phyloP scores from a whole-genome alignment of 768 basidiomycete genomes.

The Boletus reticuloceps region DNA sequence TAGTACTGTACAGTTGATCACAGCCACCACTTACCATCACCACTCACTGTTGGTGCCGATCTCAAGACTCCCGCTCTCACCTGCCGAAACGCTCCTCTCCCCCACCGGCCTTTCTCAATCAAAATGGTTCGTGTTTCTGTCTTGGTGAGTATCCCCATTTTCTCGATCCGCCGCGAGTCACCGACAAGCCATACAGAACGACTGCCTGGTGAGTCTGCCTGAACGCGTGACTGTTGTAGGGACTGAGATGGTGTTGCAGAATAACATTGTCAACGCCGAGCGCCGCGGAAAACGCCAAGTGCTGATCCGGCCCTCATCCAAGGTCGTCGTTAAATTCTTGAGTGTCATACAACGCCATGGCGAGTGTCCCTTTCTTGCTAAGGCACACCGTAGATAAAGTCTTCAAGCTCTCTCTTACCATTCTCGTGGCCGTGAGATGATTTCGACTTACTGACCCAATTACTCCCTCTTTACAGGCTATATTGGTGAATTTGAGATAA shows the following conservation, averaged over 20 bases:
- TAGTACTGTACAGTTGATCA: constrained; percentile 25
- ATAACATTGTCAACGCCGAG: constrained; percentile 99
- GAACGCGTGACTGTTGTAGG: not conserved
- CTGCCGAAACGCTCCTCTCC: not conserved
- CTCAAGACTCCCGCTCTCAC: not conserved
- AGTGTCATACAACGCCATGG: constrained; percentile 99
- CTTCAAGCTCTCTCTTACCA: not conserved
- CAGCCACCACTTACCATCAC: constrained; percentile 18
- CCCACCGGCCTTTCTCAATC: constrained; percentile 5
- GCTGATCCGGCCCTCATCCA: constrained; percentile 93
- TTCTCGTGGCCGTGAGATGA: not conserved
- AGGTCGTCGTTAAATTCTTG: constrained; percentile 97
- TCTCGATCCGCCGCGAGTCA: not conserved
- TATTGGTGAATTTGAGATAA: constrained; percentile 97
- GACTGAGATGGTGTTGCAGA: constrained; percentile 41
- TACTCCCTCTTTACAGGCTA: constrained; percentile 57
- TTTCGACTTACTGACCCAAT: not conserved
- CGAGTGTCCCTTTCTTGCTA: constrained; percentile 37
- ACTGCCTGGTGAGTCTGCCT: constrained; percentile 47
- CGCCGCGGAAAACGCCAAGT: constrained; percentile 99
- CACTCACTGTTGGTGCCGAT: not conserved
- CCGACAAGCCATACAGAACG: constrained; percentile 40
- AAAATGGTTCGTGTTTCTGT: constrained; percentile 91
- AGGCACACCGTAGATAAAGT: too few relatives aligned
- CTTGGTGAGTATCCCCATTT: constrained; percentile 42